These are phyloP conservation scores for Bipolaris bicolor DNA, from an alignment of 2,329 filamentous ascomycete genomes.

Conservation along the genomic window DNA sequence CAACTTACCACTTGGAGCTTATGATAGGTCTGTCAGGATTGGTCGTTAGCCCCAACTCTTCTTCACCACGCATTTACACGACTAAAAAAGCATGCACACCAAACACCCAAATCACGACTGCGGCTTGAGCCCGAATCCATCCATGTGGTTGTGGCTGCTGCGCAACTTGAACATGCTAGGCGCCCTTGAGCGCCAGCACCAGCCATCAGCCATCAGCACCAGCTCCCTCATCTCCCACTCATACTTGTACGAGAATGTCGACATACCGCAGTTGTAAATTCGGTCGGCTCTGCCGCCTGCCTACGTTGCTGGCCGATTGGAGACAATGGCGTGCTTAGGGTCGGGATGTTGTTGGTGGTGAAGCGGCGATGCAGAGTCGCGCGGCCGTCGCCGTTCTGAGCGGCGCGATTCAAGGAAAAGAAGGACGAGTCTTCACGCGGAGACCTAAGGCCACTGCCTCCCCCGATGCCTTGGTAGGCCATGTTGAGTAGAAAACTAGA, in stretches of 20 bases:
- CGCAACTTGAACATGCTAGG: constrained; percentile 3
- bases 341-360: constrained; percentile 85
- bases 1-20: constrained; percentile 77
- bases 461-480: constrained; percentile 69
- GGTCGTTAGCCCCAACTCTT: constrained; percentile 37
- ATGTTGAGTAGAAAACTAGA: constrained; percentile 53
- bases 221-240: constrained; percentile 1
- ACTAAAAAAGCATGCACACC: constrained; percentile 3
- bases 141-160: constrained; percentile 2
- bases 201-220: constrained; percentile 1
- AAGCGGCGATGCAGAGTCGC: constrained; percentile 86
- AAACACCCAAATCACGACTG: not conserved
- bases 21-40: constrained; percentile 63
- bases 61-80: constrained; percentile 24
- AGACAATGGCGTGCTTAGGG: constrained; percentile 72
- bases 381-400: constrained; percentile 69
- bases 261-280: constrained; percentile 61
- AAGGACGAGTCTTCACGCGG: constrained; percentile 77
- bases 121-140: not conserved
- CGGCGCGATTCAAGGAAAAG: constrained; percentile 69
- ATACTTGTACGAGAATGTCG: constrained; percentile 26
- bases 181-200: constrained; percentile 5
- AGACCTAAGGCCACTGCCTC: constrained; percentile 77
- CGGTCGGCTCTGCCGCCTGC: constrained; percentile 60
- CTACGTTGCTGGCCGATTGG: constrained; percentile 62